Base-by-base conservation (phyloP, 1,139 yeast genomes). In the Lodderomyces jiufengensis region DNA sequence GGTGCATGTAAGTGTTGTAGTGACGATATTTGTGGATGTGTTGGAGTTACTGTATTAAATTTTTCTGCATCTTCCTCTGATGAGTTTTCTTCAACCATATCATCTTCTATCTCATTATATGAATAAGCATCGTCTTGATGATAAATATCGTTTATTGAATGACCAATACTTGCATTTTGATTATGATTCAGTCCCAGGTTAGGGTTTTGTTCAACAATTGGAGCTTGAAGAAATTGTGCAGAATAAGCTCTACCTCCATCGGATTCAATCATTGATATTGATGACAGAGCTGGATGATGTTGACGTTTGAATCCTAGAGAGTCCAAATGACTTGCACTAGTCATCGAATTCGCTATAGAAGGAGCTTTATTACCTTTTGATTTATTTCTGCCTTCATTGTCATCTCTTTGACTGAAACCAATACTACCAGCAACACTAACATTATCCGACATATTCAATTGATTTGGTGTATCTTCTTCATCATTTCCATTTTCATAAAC, bases 401-500 rank as follows among this genome's bases (percentile, higher is more conserved):
- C 9, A 10, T 7, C 18, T 23, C 33, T 12, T 9, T 3, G 6
- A 18, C 7, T 18, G 20, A 18, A 18, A 5, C 20, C 20, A 18
- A 35, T 18, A 27, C 46, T 45, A 10, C 47, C 51, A 27, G 36
- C 35, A 12, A 43, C 43, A 18, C 50, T 44, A 11, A 42, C 42
- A 24, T 34, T 44, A 27, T 46, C 45, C 29, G 37, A 36, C 22
- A 33, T 32, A 21, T 37, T 37, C 16, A 38, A 28, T 25, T 38
- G 34, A 34, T 34, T 41, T 26, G 33, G 42, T 4, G 37, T 32
- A 9, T 37, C 38, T 21, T 47, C 50, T 32, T 39, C 46, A 41
- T 42, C 43, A 25, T 43, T 55, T 38, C 60, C 62, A 38, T 77
- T 76, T 50, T 88, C 97, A 55, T 90, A 90, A 9, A 90, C 96